Evolutionary conservation across 805 yeast genomes (phyloP).

Genomic region (Candida broadrunensis): DNA sequence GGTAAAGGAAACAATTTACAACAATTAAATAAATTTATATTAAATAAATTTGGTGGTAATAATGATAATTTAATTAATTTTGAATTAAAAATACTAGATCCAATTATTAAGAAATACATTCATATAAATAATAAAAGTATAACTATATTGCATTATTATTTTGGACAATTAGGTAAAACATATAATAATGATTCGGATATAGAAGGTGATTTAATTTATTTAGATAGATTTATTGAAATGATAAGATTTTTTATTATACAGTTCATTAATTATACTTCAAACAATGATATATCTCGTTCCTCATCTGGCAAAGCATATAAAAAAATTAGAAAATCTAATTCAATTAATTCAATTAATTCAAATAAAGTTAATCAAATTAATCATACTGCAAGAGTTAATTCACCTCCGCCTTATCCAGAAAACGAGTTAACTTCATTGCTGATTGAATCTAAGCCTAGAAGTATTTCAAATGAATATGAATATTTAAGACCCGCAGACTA

Average conservation of each 20-base stretch:
- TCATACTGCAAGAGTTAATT: too few species aligned
- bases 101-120: background rate
- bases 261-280: background rate
- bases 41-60: background rate
- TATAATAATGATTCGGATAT: background rate
- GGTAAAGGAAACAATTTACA: slow-evolving; percentile 1
- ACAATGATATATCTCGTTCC: too few species aligned
- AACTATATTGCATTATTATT: background rate
- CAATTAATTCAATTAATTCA: background rate
- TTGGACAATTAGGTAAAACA: background rate
- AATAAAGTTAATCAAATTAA: background rate
- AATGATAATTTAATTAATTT: background rate
- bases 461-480: background rate
- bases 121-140: background rate
- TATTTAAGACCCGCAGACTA: background rate
- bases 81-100: background rate
- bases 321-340: background rate
- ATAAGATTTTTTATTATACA: background rate
- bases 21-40: slow-evolving; percentile 1
- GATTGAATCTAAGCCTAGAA: background rate
- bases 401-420: background rate
- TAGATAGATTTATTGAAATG: background rate
- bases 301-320: too few species aligned
- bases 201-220: background rate
- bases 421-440: background rate